phyloP scores from a whole-genome alignment of 768 basidiomycete species.

The Russula dissimulans region DNA sequence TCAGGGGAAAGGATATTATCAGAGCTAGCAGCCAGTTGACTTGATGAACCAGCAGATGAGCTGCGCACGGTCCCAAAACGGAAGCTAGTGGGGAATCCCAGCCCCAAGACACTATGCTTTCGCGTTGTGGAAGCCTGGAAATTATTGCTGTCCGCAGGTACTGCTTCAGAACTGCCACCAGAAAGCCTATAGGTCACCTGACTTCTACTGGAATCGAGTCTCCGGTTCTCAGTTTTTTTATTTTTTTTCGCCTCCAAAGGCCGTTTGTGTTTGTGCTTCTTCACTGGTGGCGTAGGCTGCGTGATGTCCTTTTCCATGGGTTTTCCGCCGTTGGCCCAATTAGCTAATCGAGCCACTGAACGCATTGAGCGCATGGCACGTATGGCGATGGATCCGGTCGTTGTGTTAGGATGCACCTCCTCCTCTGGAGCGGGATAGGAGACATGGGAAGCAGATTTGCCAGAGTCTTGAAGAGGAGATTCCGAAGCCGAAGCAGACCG shows the following conservation, averaged over 20 bases:
- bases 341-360: conserved; percentile 60
- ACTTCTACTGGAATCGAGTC: conserved; percentile 23
- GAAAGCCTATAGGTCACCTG: conserved; percentile 36
- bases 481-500: conserved; percentile 17
- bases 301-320: conserved; percentile 28
- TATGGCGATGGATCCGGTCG: conserved; percentile 59
- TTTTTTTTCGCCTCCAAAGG: conserved; percentile 28
- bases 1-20: conserved; percentile 9
- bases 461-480: conserved; percentile 13
- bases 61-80: conserved; percentile 24
- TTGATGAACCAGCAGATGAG: conserved; percentile 13
- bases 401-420: conserved; percentile 5
- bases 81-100: conserved; percentile 51
- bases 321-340: conserved; percentile 53
- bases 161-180: conserved; percentile 56
- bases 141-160: conserved; percentile 30
- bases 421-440: conserved; percentile 16
- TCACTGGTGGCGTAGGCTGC: conserved; percentile 23
- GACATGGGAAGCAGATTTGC: background rate
- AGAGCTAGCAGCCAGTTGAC: conserved; percentile 27
- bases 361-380: conserved; percentile 72
- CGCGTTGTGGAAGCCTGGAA: background rate
- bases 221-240: conserved; percentile 22
- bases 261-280: conserved; percentile 28
- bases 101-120: conserved; percentile 52